Percentiles rank a stretch among this genome's conserved stretches.
These are phyloP conservation scores for Aspergillus tanneri DNA, from an alignment of 2,329 filamentous ascomycete species.

Conservation along the genomic window DNA sequence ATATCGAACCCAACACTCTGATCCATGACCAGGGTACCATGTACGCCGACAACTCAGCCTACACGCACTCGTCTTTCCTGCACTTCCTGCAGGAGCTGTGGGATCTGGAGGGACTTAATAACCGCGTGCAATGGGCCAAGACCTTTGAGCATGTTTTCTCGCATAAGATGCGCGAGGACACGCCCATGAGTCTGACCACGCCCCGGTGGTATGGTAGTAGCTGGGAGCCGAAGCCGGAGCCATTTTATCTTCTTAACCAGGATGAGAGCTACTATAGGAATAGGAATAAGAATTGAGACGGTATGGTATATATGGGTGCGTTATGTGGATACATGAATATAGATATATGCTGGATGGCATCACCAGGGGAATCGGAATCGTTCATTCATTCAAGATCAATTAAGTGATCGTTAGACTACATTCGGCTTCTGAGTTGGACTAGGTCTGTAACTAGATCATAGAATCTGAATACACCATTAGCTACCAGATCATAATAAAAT, in stretches of 20 bases:
- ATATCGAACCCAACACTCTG: slow-evolving; percentile 32
- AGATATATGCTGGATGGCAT: too few relatives aligned
- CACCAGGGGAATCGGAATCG: too few relatives aligned
- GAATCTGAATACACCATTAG: too few relatives aligned
- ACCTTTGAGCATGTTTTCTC: slow-evolving; percentile 41
- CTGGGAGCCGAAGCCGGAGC: slow-evolving; percentile 33
- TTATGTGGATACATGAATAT: too few relatives aligned
- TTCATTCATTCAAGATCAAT: too few relatives aligned
- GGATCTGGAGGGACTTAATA: slow-evolving; percentile 41
- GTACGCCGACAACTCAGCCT: slow-evolving; percentile 38
- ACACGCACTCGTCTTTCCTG: slow-evolving; percentile 42
- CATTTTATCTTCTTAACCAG: slow-evolving; percentile 36
- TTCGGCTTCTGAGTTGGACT: too few relatives aligned
- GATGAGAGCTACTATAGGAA: slow-evolving; percentile 29
- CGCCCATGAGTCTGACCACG: slow-evolving; percentile 29
- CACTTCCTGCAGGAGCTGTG: slow-evolving; percentile 45
- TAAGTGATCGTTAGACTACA: too few relatives aligned
- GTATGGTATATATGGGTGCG: neutral
- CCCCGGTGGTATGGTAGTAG: slow-evolving; percentile 38
- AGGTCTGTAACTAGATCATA: too few relatives aligned
- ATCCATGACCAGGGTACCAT: slow-evolving; percentile 41
- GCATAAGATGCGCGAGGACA: slow-evolving; percentile 22
- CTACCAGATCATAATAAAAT: too few relatives aligned
- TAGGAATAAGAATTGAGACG: neutral
- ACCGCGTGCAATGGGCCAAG: slow-evolving; percentile 45